A percentile compares a stretch with the other conserved stretches of the same genome.
phyloP scores from a whole-genome alignment of 805 yeast species.

The Wickerhamiella lipophila region DNA sequence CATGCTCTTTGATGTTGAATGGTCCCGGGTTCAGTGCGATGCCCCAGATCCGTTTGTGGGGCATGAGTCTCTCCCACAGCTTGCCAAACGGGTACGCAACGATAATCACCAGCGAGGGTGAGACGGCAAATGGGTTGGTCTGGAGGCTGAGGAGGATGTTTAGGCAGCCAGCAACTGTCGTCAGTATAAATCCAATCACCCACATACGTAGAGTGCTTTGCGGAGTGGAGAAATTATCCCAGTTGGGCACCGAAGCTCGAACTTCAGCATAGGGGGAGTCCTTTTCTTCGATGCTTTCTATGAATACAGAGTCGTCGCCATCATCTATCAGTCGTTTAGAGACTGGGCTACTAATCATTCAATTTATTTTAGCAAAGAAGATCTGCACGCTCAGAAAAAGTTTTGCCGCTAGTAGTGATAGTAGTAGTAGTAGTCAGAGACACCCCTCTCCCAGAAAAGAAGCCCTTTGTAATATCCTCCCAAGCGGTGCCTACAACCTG shows the following conservation, averaged over 20 bases:
- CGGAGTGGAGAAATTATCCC: conserved; percentile 39
- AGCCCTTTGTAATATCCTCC: not conserved
- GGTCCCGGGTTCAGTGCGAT: conserved; percentile 45
- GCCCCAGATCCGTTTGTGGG: conserved; percentile 26
- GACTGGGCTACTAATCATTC: no score
- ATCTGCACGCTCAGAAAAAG: no score
- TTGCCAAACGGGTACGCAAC: conserved; percentile 55
- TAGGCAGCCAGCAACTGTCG: conserved; percentile 45
- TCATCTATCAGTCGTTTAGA: not conserved
- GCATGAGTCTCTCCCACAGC: conserved; percentile 34
- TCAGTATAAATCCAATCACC: conserved; percentile 40
- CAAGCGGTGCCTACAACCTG: not conserved
- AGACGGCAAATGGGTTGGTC: conserved; percentile 40
- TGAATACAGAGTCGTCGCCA: not conserved
- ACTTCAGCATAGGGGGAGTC: conserved; percentile 54
- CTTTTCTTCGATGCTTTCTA: conserved; percentile 16
- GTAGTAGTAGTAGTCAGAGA: not conserved
- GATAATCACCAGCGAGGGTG: conserved; percentile 45
- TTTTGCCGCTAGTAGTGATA: no score
- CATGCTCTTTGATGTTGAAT: conserved; percentile 52
- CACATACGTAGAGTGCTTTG: conserved; percentile 47
- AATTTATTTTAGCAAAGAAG: not conserved
- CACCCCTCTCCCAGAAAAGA: no score
- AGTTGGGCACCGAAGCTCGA: conserved; percentile 49
- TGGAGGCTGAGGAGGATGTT: conserved; percentile 49